Conservation (phyloP, 805 yeast species). For the Yarrowia sp. region DNA sequence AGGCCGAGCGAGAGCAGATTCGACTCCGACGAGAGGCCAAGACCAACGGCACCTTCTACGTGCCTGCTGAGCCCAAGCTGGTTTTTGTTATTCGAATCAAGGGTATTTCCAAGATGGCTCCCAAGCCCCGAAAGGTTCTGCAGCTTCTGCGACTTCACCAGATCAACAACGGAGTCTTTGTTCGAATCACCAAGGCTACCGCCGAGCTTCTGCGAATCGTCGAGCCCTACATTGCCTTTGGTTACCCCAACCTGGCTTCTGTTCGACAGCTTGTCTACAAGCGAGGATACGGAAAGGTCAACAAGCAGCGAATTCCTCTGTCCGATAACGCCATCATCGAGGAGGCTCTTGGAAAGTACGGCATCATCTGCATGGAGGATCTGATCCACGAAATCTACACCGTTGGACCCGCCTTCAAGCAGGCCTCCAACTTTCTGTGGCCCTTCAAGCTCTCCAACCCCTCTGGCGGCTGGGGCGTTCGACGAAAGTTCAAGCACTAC, state of each 20-base stretch:
- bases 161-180: constrained; percentile 76
- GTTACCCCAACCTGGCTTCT: constrained; percentile 73
- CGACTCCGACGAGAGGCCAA: constrained; percentile 90
- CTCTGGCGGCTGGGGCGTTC: constrained; percentile 76
- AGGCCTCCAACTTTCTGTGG: constrained; percentile 81
- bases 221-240: constrained; percentile 79
- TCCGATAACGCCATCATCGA: constrained; percentile 70
- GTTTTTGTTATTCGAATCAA: constrained; percentile 97
- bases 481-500: constrained; percentile 77
- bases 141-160: constrained; percentile 75
- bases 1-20: constrained; percentile 79
- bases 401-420: constrained; percentile 82
- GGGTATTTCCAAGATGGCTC: constrained; percentile 98
- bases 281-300: constrained; percentile 81
- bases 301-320: constrained; percentile 71
- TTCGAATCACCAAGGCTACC: constrained; percentile 77
- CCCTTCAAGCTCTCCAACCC: constrained; percentile 83
- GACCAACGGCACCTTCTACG: constrained; percentile 90
- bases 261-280: constrained; percentile 72
- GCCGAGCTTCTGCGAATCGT: constrained; percentile 70
- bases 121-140: constrained; percentile 98
- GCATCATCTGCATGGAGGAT: constrained; percentile 71
- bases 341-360: constrained; percentile 68
- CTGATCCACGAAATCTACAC: constrained; percentile 78
- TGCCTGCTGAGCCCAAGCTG: constrained; percentile 88